phyloP scores from a whole-genome alignment of 1,284 basidiomycete species.

The Malassezia brasiliensis region DNA sequence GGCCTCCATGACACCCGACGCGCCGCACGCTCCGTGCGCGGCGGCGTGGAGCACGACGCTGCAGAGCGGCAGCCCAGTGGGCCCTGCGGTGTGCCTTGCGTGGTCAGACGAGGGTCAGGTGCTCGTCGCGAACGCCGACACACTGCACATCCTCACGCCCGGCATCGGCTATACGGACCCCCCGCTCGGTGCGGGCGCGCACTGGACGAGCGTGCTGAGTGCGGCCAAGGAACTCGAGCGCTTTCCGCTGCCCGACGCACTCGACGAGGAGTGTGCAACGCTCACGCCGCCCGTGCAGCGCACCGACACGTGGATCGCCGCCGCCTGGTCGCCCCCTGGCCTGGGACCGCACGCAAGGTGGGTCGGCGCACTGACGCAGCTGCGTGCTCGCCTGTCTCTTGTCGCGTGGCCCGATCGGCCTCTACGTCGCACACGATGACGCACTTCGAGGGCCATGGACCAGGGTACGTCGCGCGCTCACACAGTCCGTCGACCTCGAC shows the following conservation, averaged over 20 bases:
- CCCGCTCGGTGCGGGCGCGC: not conserved
- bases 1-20: not conserved
- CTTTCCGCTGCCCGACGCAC: not conserved
- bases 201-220: not conserved
- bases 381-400: slow-evolving; percentile 10
- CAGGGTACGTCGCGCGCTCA: not conserved
- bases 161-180: not conserved
- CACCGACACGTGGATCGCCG: slow-evolving; percentile 9
- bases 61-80: slow-evolving; percentile 4
- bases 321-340: slow-evolving; percentile 12
- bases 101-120: slow-evolving; percentile 16
- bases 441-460: slow-evolving; percentile 3
- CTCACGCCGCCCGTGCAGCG: slow-evolving; percentile 2
- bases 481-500: not conserved
- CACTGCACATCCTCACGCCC: slow-evolving; percentile 15
- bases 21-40: not conserved
- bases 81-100: not conserved
- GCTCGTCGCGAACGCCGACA: slow-evolving; percentile 1
- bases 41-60: not conserved
- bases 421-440: slow-evolving; percentile 3
- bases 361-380: not conserved
- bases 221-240: not conserved
- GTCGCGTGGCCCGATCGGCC: not conserved
- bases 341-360: slow-evolving; percentile 4
- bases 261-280: slow-evolving; percentile 7